A percentile compares a stretch with the other conserved stretches of the same genome.
These are phyloP conservation scores for Pyrenophora teres DNA, from an alignment of 2,329 filamentous ascomycete genomes.

Conservation along the genomic window DNA sequence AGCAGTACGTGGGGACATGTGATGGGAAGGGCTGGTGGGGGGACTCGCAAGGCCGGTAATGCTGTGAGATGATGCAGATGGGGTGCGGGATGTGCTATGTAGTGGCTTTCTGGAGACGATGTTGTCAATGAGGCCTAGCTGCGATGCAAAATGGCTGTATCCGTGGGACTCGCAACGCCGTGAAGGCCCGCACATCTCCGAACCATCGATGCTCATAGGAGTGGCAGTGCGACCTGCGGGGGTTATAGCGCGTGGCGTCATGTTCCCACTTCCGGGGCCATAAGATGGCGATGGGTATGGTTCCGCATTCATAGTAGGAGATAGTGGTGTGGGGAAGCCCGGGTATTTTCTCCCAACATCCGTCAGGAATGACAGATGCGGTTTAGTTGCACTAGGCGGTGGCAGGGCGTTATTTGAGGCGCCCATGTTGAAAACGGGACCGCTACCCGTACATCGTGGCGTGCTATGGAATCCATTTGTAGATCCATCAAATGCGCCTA, in stretches of 20 bases:
- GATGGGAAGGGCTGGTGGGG: constrained; percentile 24
- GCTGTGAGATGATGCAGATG: constrained; percentile 1
- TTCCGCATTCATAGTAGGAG: constrained; percentile 36
- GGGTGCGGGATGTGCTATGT: background rate
- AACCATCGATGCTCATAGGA: constrained; percentile 36
- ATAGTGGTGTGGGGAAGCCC: constrained; percentile 40
- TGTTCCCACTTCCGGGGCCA: constrained; percentile 15
- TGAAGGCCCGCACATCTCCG: constrained; percentile 28
- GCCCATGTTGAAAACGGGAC: constrained; percentile 27
- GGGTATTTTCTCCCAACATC: constrained; percentile 38
- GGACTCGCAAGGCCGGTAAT: background rate
- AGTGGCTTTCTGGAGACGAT: constrained; percentile 7
- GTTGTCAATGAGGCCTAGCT: constrained; percentile 23
- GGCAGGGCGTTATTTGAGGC: constrained; percentile 13
- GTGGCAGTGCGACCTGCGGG: constrained; percentile 18
- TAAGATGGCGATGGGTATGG: constrained; percentile 37
- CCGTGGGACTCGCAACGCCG: constrained; percentile 18
- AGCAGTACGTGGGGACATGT: constrained; percentile 29
- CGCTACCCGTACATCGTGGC: constrained; percentile 2
- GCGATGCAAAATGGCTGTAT: constrained; percentile 16
- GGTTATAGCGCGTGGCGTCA: constrained; percentile 17
- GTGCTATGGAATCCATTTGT: constrained; percentile 2
- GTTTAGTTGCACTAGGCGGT: constrained; percentile 6
- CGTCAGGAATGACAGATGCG: constrained; percentile 30
- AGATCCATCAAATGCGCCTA: constrained; percentile 22